Percentiles rank a stretch among this genome's conserved stretches.
phyloP scores from a whole-genome alignment of 345 rosid species.

The Syzygium aqueum region DNA sequence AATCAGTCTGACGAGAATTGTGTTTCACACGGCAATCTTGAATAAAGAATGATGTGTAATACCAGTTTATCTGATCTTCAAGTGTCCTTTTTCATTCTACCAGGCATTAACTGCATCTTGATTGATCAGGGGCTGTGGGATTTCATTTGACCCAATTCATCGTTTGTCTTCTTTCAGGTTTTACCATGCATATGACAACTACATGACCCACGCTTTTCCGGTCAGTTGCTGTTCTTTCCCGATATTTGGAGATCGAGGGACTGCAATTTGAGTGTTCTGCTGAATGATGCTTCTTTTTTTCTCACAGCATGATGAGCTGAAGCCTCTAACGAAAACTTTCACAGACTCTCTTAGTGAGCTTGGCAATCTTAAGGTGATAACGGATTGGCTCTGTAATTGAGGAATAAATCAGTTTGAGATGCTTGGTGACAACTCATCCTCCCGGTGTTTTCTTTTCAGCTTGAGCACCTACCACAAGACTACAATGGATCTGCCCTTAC shows the following conservation, averaged over 20 bases:
- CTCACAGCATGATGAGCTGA: slow-evolving; percentile 88
- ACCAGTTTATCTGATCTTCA: not conserved
- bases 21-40: not conserved
- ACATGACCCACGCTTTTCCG: slow-evolving; percentile 83
- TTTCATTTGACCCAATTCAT: not conserved
- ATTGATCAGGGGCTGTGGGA: not conserved
- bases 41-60: not conserved
- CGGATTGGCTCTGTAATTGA: slow-evolving; percentile 2
- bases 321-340: slow-evolving; percentile 74
- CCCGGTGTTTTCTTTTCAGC: slow-evolving; percentile 41
- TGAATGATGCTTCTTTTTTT: slow-evolving; percentile 4
- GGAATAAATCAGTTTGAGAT: not conserved
- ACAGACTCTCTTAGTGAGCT: slow-evolving; percentile 94
- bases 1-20: not conserved
- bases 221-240: slow-evolving; percentile 31
- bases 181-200: slow-evolving; percentile 92
- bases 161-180: slow-evolving; percentile 42
- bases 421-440: slow-evolving; percentile 2
- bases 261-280: not conserved
- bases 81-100: not conserved
- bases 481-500: slow-evolving; percentile 93
- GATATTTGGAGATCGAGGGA: not conserved
- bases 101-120: not conserved
- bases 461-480: slow-evolving; percentile 71
- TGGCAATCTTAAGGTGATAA: slow-evolving; percentile 77